Evolutionary conservation across 257 asterid species (phyloP).

Genomic region (Lycium ferocissimum): DNA sequence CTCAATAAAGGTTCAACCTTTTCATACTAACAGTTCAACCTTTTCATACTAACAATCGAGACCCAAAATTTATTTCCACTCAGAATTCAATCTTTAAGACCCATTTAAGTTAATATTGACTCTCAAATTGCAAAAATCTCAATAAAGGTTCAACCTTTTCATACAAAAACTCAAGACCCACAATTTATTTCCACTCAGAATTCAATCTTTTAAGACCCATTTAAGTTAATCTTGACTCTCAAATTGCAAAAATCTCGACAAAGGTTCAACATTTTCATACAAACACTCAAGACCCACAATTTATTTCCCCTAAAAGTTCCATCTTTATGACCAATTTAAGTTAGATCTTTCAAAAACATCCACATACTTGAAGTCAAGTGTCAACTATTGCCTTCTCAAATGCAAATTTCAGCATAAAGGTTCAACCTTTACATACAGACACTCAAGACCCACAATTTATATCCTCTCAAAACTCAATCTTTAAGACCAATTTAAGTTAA

Average conservation of each 20-base stretch:
- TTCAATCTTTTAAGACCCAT: slow-evolving; percentile 29
- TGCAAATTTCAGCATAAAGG: slow-evolving; percentile 20
- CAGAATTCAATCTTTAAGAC: no score
- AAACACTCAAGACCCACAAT: not conserved
- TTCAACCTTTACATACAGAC: slow-evolving; percentile 1
- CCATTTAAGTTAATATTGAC: no score
- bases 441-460: slow-evolving; percentile 27
- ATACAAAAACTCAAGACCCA: not conserved
- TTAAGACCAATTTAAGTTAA: slow-evolving; percentile 25
- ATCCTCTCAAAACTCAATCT: slow-evolving; percentile 33
- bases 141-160: no score
- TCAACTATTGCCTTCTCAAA: not conserved
- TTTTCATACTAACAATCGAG: slow-evolving; percentile 9
- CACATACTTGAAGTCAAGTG: not conserved
- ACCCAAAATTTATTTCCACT: no score
- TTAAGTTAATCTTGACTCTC: slow-evolving; percentile 1
- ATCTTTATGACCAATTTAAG: slow-evolving; percentile 24
- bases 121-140: no score
- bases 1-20: not conserved
- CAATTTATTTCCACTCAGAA: slow-evolving; percentile 30
- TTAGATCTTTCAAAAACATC: slow-evolving; percentile 15
- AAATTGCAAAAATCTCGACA: not conserved
- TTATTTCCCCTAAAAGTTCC: not conserved
- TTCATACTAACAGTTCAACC: slow-evolving; percentile 4
- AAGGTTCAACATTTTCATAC: no score